Evolutionary conservation across 805 yeast genomes (phyloP).

Genomic region (Schizosaccharomyces octosporus): DNA sequence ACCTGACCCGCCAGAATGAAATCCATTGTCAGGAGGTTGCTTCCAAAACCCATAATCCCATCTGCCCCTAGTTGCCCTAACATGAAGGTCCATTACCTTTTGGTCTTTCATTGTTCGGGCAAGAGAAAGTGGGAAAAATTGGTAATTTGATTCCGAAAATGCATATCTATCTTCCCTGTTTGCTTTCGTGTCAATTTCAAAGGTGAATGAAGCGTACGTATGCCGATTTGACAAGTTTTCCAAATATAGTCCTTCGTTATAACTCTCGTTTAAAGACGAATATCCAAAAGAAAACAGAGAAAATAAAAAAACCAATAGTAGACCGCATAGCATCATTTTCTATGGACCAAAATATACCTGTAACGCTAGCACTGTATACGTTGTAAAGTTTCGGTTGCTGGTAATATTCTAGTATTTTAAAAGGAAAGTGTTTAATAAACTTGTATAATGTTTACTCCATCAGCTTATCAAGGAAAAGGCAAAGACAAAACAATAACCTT

Average conservation of each 20-base stretch:
- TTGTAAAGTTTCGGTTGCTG: too few relatives aligned
- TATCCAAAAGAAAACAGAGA: not conserved
- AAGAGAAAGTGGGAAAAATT: conserved; percentile 53
- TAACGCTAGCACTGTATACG: too few relatives aligned
- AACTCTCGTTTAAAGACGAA: not conserved
- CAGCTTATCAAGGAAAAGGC: too few relatives aligned
- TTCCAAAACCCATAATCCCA: conserved; percentile 89
- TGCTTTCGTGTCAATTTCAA: not conserved
- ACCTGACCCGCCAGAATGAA: conserved; percentile 70
- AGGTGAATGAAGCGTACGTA: not conserved
- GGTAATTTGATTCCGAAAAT: not conserved
- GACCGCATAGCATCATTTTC: not conserved
- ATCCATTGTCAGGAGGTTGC: conserved; percentile 44
- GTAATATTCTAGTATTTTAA: too few relatives aligned
- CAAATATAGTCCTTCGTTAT: not conserved
- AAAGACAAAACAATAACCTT: too few relatives aligned
- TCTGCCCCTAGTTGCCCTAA: conserved; percentile 81
- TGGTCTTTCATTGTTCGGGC: conserved; percentile 52
- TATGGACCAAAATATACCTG: too few relatives aligned
- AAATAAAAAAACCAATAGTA: not conserved
- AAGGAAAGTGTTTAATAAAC: too few relatives aligned
- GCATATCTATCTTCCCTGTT: not conserved
- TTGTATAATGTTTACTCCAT: too few relatives aligned
- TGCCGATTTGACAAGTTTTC: not conserved
- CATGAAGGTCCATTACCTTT: conserved; percentile 47